Percentiles rank a stretch among this genome's conserved stretches.
Conservation (phyloP, 129 eudicot genomes). For the Kitagawia praeruptora region DNA sequence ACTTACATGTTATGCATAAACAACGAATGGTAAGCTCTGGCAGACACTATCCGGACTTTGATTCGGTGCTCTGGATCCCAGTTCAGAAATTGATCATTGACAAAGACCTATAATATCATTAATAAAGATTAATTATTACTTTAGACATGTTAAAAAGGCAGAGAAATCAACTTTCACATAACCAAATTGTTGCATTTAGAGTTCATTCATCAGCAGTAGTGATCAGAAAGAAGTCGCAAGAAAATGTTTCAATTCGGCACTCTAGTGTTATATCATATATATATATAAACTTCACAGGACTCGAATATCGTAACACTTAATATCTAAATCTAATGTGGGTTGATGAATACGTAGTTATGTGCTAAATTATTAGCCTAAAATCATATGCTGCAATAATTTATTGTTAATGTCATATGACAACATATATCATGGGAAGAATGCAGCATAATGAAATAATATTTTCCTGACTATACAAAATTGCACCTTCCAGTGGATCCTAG, state of each 20-base stretch:
- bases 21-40: slow-evolving; percentile 96
- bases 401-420: neutral
- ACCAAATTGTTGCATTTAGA: neutral
- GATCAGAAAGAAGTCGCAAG: neutral
- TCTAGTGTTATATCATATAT: no score
- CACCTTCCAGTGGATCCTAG: slow-evolving; percentile 26
- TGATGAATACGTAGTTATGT: neutral
- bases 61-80: slow-evolving; percentile 94
- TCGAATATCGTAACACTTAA: neutral
- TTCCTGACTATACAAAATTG: slow-evolving; percentile 17
- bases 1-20: slow-evolving; percentile 99
- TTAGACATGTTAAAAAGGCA: neutral
- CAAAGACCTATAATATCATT: slow-evolving; percentile 55
- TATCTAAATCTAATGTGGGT: neutral
- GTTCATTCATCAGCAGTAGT: neutral
- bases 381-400: neutral
- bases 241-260: neutral
- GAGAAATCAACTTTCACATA: neutral
- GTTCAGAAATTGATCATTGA: slow-evolving; percentile 90
- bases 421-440: neutral
- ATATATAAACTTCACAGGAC: no score
- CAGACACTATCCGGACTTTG: slow-evolving; percentile 95
- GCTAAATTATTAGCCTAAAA: neutral
- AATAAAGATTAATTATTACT: neutral
- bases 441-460: neutral